Conservation (phyloP, 2,329 filamentous ascomycete species). For the Neoarthrinium moseri region DNA sequence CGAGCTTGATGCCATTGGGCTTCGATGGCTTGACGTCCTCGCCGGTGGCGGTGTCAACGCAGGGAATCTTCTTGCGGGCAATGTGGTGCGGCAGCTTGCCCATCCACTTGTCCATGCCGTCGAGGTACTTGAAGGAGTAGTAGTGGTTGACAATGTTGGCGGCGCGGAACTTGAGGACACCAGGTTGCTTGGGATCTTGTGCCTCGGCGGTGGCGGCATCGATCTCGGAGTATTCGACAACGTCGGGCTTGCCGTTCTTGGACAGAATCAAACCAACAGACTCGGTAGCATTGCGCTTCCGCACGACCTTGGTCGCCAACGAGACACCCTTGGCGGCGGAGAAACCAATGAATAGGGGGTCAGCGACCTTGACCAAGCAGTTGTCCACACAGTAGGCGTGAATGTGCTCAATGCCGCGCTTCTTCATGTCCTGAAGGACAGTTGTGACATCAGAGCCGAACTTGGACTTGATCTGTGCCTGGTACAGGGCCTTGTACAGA, state of each 20-base stretch:
- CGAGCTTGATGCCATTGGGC: constrained; percentile 97
- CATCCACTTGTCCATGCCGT: constrained; percentile 84
- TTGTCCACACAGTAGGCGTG: constrained; percentile 99
- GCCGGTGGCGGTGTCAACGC: constrained; percentile 72
- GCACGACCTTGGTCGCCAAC: constrained; percentile 98
- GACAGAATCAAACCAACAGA: constrained; percentile 91
- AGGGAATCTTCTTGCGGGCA: constrained; percentile 97
- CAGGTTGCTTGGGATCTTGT: constrained; percentile 75
- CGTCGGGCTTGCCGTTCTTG: constrained; percentile 94
- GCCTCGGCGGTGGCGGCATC: constrained; percentile 86
- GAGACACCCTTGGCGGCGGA: constrained; percentile 84
- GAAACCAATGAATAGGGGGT: constrained; percentile 94
- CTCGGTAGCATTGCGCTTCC: constrained; percentile 95
- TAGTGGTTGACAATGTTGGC: constrained; percentile 99
- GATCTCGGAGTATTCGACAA: constrained; percentile 98
- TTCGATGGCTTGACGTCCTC: constrained; percentile 86
- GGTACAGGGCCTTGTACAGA: constrained; percentile 83
- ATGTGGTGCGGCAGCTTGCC: constrained; percentile 91
- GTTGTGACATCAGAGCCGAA: constrained; percentile 58
- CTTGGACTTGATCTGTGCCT: constrained; percentile 19
- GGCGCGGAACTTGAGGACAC: constrained; percentile 89
- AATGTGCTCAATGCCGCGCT: constrained; percentile 88
- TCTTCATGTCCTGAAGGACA: constrained; percentile 83
- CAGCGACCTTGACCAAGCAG: constrained; percentile 97
- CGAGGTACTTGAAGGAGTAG: constrained; percentile 92